Evolutionary conservation across 139 green algal genomes (phyloP).

Genomic region (Chlamydomonas sphaeroides): DNA sequence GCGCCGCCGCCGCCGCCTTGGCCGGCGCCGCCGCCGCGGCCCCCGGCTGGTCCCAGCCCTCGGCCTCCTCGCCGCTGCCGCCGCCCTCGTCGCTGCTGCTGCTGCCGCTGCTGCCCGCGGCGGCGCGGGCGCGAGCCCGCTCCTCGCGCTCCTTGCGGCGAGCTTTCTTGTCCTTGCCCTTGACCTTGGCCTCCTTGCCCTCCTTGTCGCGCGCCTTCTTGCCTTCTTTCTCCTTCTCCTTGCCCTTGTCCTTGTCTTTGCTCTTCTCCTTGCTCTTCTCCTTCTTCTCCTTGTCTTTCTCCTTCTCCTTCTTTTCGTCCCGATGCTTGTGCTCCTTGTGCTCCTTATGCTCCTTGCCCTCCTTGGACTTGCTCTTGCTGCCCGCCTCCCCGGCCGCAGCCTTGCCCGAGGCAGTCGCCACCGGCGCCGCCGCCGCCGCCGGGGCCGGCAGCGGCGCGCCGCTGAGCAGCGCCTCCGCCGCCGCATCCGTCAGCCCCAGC

Average conservation of each 20-base stretch:
- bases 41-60: not conserved
- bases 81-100: too few species aligned
- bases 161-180: not conserved
- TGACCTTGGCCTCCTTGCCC: not conserved
- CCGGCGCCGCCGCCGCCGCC: not conserved
- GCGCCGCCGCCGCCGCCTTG: not conserved
- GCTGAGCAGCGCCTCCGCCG: not conserved
- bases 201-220: not conserved
- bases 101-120: too few species aligned
- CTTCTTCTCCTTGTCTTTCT: not conserved
- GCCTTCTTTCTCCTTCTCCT: not conserved
- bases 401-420: too few species aligned
- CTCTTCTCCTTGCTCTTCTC: not conserved
- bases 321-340: not conserved
- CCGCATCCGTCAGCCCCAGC: conserved; percentile 48
- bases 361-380: not conserved
- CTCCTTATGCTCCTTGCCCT: too few species aligned
- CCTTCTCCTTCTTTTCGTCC: not conserved
- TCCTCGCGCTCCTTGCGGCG: too few species aligned
- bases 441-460: not conserved
- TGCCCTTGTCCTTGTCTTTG: not conserved
- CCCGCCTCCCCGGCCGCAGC: not conserved
- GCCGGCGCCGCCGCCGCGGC: not conserved
- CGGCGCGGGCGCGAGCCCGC: too few species aligned
- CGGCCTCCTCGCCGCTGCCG: not conserved